Percentiles rank a stretch among this genome's conserved stretches.
Conservation (phyloP, 176 grass and related monocot genomes). For the Aegilops bicornis region DNA sequence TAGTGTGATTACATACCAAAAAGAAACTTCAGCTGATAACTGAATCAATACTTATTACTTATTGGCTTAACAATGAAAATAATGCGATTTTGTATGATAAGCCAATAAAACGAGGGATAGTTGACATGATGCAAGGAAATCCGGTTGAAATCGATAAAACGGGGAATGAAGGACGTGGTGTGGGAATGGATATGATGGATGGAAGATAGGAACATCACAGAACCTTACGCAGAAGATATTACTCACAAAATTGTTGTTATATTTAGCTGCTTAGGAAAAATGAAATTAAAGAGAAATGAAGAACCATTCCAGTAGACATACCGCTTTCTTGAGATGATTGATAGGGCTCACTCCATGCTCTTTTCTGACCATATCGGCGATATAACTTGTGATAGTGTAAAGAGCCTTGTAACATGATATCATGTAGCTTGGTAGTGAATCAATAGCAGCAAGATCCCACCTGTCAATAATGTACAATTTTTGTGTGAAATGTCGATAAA, state of each 20-base stretch:
- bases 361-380: conserved; percentile 24
- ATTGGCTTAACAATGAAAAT: not conserved
- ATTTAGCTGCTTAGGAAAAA: not conserved
- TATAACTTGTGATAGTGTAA: conserved; percentile 47
- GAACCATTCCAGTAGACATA: not conserved
- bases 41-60: not conserved
- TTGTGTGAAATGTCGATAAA: not conserved
- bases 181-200: not conserved
- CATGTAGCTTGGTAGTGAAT: conserved; percentile 62
- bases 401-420: conserved; percentile 48
- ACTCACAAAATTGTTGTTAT: not conserved
- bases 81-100: not conserved
- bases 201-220: not conserved
- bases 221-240: no score
- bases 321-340: conserved; percentile 36
- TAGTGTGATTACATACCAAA: not conserved
- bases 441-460: conserved; percentile 38
- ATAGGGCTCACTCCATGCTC: conserved; percentile 49
- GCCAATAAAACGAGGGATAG: not conserved
- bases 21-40: not conserved
- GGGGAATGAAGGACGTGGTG: not conserved
- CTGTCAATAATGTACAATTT: conserved; percentile 17
- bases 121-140: not conserved
- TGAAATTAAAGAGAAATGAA: not conserved
- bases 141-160: not conserved